These are phyloP conservation scores for Colletotrichum eremochloae DNA, from an alignment of 2,329 filamentous ascomycete genomes.

Conservation along the genomic window DNA sequence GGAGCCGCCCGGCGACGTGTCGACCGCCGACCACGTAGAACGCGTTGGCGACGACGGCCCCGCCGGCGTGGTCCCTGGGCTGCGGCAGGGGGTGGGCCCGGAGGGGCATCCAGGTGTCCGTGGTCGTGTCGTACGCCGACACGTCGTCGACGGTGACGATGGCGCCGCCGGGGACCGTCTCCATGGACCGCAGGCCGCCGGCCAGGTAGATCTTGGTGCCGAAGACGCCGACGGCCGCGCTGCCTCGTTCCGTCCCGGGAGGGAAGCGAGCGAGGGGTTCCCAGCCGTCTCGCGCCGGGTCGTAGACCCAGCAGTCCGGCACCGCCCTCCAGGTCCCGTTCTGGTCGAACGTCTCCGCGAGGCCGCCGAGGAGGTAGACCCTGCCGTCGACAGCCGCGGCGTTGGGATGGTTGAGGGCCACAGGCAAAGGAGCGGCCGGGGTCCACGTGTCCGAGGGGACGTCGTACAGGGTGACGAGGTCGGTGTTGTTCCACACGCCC, in stretches of 20 bases:
- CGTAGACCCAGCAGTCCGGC: conserved; percentile 44
- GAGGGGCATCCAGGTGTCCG: neutral
- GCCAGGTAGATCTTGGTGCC: conserved; percentile 3
- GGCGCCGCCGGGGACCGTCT: conserved; percentile 4
- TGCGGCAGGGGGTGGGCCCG: neutral
- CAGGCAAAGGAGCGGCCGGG: conserved; percentile 49
- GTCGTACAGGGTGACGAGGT: conserved; percentile 5
- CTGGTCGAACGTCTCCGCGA: conserved; percentile 47
- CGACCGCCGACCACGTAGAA: conserved; percentile 24
- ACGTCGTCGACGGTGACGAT: conserved; percentile 13
- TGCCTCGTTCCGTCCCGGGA: conserved; percentile 45
- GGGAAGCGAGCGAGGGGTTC: conserved; percentile 47
- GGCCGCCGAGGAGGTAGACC: conserved; percentile 56
- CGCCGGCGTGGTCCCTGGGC: conserved; percentile 24
- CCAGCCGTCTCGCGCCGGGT: conserved; percentile 48
- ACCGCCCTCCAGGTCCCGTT: conserved; percentile 11
- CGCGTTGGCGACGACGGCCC: conserved; percentile 16
- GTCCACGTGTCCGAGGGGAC: conserved; percentile 5
- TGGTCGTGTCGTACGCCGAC: conserved; percentile 2
- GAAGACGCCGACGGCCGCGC: conserved; percentile 43
- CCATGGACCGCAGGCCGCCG: conserved; percentile 8
- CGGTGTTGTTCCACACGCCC: conserved; percentile 2
- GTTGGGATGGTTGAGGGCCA: conserved; percentile 53
- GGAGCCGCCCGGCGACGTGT: neutral
- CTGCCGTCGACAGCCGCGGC: conserved; percentile 52